Conservation (phyloP, 106 monocot genomes). For the Triglochin maritima region DNA sequence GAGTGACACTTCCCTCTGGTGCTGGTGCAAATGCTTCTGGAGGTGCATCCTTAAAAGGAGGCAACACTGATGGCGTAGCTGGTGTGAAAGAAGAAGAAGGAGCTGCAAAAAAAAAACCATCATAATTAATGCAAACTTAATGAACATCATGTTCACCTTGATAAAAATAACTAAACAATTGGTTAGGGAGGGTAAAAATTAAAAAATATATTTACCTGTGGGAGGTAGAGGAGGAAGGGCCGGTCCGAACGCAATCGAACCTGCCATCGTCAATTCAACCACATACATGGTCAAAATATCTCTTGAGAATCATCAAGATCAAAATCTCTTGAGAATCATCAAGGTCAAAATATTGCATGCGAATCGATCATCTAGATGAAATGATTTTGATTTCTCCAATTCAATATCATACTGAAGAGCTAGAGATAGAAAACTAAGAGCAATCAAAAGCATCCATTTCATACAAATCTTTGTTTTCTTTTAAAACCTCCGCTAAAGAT, state of each 20-base stretch:
- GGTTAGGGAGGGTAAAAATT: not conserved
- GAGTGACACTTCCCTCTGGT: not conserved
- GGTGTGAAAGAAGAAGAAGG: not conserved
- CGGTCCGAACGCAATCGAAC: conserved; percentile 4
- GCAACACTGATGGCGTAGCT: not conserved
- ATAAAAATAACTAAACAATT: too few species aligned
- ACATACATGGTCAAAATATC: too few species aligned
- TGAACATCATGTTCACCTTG: not conserved
- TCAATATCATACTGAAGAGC: too few species aligned
- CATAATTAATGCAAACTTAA: not conserved
- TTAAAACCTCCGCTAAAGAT: too few species aligned
- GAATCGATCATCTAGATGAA: not conserved
- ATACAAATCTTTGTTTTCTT: too few species aligned
- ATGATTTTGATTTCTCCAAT: too few species aligned
- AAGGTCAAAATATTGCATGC: too few species aligned
- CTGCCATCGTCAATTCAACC: not conserved
- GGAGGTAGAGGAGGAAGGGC: conserved; percentile 1
- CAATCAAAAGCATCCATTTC: too few species aligned
- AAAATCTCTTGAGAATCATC: too few species aligned
- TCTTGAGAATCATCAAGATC: too few species aligned
- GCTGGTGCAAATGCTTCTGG: not conserved
- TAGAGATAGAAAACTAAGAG: too few species aligned
- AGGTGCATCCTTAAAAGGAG: not conserved
- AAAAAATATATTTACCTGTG: not conserved
- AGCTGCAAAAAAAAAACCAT: not conserved